Percentiles rank a stretch among this genome's conserved stretches.
Evolutionary conservation across 208 protist species (phyloP).

Genomic region (Endotrypanum monterogeii): DNA sequence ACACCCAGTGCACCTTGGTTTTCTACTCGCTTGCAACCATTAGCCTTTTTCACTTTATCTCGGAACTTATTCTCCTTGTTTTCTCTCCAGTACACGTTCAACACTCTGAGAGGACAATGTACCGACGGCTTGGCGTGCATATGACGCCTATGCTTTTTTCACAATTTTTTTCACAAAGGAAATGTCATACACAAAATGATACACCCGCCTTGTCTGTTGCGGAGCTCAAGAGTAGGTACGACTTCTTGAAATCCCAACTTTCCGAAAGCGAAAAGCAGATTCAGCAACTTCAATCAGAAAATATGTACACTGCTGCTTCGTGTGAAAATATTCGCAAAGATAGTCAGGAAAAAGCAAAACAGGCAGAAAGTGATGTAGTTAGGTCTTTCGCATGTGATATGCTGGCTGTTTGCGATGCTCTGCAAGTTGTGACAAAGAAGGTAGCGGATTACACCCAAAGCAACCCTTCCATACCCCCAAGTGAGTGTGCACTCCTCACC

Average conservation of each 20-base stretch:
- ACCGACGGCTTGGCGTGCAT: slow-evolving; percentile 3
- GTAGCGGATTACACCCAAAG: slow-evolving; percentile 18
- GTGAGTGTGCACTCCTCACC: slow-evolving; percentile 27
- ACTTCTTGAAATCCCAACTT: slow-evolving; percentile 21
- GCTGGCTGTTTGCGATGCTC: slow-evolving; percentile 59
- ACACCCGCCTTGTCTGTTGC: neutral
- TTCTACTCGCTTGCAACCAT: neutral
- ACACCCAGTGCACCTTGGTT: neutral
- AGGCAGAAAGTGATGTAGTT: slow-evolving; percentile 33
- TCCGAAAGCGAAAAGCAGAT: slow-evolving; percentile 28
- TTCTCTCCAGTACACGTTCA: neutral
- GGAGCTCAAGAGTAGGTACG: slow-evolving; percentile 13
- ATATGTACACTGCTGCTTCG: slow-evolving; percentile 55
- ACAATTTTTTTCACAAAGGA: neutral
- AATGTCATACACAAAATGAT: slow-evolving; percentile 2
- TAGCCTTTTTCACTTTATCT: neutral
- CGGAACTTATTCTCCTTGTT: too few relatives aligned
- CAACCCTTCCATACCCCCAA: slow-evolving; percentile 18
- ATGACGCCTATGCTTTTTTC: neutral
- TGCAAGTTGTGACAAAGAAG: slow-evolving; percentile 38
- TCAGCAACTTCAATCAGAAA: slow-evolving; percentile 43
- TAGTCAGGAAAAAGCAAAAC: slow-evolving; percentile 25
- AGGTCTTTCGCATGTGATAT: slow-evolving; percentile 59
- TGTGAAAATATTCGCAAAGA: slow-evolving; percentile 64
- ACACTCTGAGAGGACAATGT: slow-evolving; percentile 3